Percentiles rank a stretch among this genome's conserved stretches.
These are phyloP conservation scores for Stylosanthes scabra DNA, from an alignment of 331 rosid species.

Conservation along the genomic window DNA sequence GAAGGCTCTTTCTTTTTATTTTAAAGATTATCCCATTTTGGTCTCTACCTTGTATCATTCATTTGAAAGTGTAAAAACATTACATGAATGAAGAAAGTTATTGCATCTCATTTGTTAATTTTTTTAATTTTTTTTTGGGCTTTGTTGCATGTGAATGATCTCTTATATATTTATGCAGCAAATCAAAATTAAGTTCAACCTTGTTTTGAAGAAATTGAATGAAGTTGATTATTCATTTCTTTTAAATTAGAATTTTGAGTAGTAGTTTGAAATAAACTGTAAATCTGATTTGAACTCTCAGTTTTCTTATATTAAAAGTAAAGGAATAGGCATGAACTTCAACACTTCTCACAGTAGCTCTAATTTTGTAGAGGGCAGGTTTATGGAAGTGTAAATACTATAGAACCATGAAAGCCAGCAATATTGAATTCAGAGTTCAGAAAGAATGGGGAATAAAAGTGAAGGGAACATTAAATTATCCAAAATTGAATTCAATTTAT, in stretches of 20 bases:
- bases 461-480: not conserved
- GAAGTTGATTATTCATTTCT: not conserved
- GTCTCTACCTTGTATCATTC: constrained; percentile 9
- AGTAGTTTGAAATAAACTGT: no score
- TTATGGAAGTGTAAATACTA: not conserved
- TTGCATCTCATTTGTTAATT: not conserved
- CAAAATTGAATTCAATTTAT: not conserved
- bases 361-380: not conserved
- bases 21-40: constrained; percentile 12
- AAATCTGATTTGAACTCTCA: no score
- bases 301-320: no score
- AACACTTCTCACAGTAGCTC: not conserved
- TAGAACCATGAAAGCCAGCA: no score
- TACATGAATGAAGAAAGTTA: not conserved
- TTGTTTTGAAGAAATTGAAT: not conserved
- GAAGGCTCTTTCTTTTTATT: not conserved
- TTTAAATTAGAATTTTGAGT: no score
- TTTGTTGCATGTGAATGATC: constrained; percentile 1
- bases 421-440: no score
- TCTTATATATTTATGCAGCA: not conserved
- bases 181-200: not conserved
- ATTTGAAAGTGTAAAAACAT: not conserved
- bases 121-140: not conserved
- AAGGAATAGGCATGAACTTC: no score
- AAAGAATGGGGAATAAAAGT: not conserved